Evolutionary conservation across 164 flowering plant species (phyloP), one percentile per base, ranked within the genome.

Genomic region (Platanus orientalis): DNA sequence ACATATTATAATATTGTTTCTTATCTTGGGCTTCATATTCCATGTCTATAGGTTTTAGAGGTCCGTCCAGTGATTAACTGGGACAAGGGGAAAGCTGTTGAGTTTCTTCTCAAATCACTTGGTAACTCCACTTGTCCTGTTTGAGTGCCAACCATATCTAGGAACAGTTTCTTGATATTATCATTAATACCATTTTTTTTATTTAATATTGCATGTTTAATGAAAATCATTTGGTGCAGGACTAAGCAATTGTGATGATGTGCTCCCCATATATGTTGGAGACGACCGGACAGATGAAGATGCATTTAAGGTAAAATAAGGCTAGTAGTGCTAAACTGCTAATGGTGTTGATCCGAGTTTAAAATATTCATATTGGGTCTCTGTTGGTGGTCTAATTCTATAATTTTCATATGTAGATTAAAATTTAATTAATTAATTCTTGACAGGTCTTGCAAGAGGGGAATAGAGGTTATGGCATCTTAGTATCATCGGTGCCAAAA

Each of bases 21-120:
- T 24, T 23, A 42, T 64, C n/a, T 26, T 42, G 21, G 14, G 28
- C 26, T 29, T 61, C 26, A 19, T 24, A 47, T 44, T 61, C 34
- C 1, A 9, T 23, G 12, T 61, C 4, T 24, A 13, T 52, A 94
- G 98, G 99, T 95, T 86, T 89, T 95, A 78, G 99, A 95, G 79
- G 69, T 95, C 68, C 97, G 99, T 49, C 99, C 99, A 10, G 81
- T 72, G 71, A 92, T 95, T 69, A 76, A 89, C 57, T 95, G 99
- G 99, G 78, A 92, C 63, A 95, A 95, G 71, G 99, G 99, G 40
- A 92, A 92, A 75, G 99, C 99, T 12, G 96, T 95, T 27, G 90
- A 95, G 58, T 90, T 89, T 83, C 78, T 95, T 36, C 96, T 95
- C 10, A 91, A 92, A 53, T 89, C 96, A 60, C 86, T 92, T 36